Evolutionary conservation across 345 rosid genomes (phyloP).

Genomic region (Raphanus raphanistrum): DNA sequence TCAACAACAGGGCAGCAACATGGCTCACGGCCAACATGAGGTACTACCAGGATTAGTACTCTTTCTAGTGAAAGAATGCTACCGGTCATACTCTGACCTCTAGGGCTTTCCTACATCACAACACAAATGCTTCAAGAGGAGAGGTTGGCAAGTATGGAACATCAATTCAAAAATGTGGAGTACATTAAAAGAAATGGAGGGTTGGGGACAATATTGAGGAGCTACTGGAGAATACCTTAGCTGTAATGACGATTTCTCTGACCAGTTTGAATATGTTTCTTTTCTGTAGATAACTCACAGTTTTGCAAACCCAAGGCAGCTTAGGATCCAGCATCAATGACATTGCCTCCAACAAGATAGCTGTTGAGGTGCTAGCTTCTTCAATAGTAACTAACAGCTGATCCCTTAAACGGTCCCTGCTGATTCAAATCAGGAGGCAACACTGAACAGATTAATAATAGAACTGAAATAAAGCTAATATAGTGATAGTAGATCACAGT

Average conservation of each 20-base stretch:
- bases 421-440: conserved; percentile 30
- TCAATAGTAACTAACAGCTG: conserved; percentile 50
- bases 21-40: conserved; percentile 65
- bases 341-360: conserved; percentile 68
- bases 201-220: conserved; percentile 22
- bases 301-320: conserved; percentile 90
- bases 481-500: background rate
- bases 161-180: conserved; percentile 23
- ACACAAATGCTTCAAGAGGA: conserved; percentile 10
- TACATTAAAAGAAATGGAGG: conserved; percentile 23
- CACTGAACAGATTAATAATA: conserved; percentile 19
- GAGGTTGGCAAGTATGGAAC: conserved; percentile 14
- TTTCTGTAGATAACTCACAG: conserved; percentile 60
- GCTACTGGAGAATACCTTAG: conserved; percentile 50
- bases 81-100: conserved; percentile 29
- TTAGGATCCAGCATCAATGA: conserved; percentile 65
- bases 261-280: conserved; percentile 55
- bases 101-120: conserved; percentile 60
- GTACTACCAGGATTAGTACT: conserved; percentile 53
- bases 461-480: conserved; percentile 8
- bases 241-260: conserved; percentile 62
- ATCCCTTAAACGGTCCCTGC: conserved; percentile 63
- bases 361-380: conserved; percentile 48
- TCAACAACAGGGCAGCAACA: conserved; percentile 69
- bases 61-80: conserved; percentile 62